phyloP scores from a whole-genome alignment of 192 early-diverging fungal species.

The Gonapodya sp. region DNA sequence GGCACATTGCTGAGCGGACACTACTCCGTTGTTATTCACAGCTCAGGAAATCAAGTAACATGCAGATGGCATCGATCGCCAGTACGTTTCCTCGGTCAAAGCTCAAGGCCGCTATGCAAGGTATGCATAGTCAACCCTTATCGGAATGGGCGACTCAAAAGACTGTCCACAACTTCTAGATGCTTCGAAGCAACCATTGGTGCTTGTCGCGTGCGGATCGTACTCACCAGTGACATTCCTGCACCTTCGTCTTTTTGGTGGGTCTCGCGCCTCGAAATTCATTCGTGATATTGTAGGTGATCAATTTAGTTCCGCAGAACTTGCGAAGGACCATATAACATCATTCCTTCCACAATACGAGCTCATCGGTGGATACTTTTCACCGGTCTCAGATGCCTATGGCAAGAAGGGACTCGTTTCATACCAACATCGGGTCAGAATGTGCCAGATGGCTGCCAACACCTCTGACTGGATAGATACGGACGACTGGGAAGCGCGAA shows the following conservation, averaged over 20 bases:
- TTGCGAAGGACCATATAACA: constrained; percentile 82
- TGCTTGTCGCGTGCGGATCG: constrained; percentile 92
- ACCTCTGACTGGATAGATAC: constrained; percentile 91
- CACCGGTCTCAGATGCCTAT: constrained; percentile 91
- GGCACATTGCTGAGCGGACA: too few species aligned
- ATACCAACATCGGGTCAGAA: constrained; percentile 76
- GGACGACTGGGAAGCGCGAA: constrained; percentile 85
- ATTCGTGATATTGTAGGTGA: neutral
- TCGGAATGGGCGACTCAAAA: too few species aligned
- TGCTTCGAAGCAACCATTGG: constrained; percentile 65
- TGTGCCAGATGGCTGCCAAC: constrained; percentile 82
- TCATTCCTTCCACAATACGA: constrained; percentile 63
- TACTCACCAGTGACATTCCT: constrained; percentile 96
- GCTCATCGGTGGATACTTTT: constrained; percentile 91
- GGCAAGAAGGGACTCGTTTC: constrained; percentile 82
- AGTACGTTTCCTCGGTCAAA: constrained; percentile 1
- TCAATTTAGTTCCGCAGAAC: constrained; percentile 43
- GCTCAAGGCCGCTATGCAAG: neutral
- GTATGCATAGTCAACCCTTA: neutral
- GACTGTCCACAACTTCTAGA: constrained; percentile 21
- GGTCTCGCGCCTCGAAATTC: constrained; percentile 1
- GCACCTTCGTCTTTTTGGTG: constrained; percentile 98
- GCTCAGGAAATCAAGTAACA: too few species aligned
- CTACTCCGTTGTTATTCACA: too few species aligned
- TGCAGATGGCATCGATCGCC: neutral